phyloP scores from a whole-genome alignment of 176 grass and related monocot genomes.

The Saccharum spontaneum region DNA sequence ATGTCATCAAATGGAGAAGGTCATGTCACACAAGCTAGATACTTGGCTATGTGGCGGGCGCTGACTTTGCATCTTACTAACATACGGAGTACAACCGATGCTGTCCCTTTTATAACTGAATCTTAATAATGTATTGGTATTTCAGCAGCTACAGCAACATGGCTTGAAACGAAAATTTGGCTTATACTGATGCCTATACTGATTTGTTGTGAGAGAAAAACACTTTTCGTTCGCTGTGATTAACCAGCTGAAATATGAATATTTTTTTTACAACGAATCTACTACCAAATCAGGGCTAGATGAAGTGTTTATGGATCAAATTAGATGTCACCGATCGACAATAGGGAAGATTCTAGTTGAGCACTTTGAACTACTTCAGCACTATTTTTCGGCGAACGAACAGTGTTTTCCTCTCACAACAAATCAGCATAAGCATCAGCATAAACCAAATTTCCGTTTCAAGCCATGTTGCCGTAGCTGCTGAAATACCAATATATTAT shows the following conservation, averaged over 20 bases:
- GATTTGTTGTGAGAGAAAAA: too few species aligned
- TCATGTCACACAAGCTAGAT: conserved; percentile 5
- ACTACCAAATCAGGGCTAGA: not conserved
- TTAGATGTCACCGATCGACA: not conserved
- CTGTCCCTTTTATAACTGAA: conserved; percentile 19
- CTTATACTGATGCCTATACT: too few species aligned
- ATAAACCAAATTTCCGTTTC: not conserved
- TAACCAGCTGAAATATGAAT: not conserved
- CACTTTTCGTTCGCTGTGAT: too few species aligned
- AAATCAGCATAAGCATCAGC: too few species aligned
- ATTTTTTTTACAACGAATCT: not conserved
- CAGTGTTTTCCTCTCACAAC: too few species aligned
- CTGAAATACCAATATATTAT: not conserved
- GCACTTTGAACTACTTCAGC: not conserved
- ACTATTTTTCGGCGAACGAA: too few species aligned
- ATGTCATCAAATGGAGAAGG: not conserved
- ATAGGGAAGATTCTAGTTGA: not conserved
- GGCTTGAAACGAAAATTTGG: not conserved
- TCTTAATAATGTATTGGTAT: not conserved
- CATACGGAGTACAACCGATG: not conserved
- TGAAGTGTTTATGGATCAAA: conserved; percentile 6
- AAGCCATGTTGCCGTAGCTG: not conserved
- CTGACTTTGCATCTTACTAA: conserved; percentile 48
- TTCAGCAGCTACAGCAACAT: not conserved
- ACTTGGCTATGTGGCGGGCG: not conserved